These are phyloP conservation scores for Dendrocalamus latiflorus DNA, from an alignment of 202 grass and related monocot species.

Conservation along the genomic window DNA sequence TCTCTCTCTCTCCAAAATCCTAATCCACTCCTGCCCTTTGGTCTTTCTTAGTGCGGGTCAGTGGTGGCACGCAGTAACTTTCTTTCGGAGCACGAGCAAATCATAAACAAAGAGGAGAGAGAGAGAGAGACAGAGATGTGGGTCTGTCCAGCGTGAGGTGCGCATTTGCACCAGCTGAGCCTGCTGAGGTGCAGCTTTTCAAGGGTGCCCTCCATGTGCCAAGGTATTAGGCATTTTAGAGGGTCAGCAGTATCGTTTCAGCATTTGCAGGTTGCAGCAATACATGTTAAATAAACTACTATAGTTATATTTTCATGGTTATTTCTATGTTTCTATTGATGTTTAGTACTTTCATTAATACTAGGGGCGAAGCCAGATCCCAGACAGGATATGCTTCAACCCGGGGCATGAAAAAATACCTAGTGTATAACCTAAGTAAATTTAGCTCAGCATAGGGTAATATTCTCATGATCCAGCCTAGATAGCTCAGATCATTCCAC, in stretches of 20 bases:
- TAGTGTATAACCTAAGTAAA: too few relatives aligned
- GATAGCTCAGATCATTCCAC: too few relatives aligned
- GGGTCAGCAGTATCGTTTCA: neutral
- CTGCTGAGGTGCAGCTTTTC: neutral
- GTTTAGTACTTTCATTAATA: too few relatives aligned
- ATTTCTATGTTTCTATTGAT: too few relatives aligned
- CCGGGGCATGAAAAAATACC: too few relatives aligned
- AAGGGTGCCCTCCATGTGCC: constrained; percentile 26
- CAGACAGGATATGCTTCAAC: too few relatives aligned
- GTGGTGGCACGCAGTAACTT: constrained; percentile 32
- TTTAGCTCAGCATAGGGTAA: too few relatives aligned
- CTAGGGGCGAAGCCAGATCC: too few relatives aligned
- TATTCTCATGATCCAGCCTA: too few relatives aligned
- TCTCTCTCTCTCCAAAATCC: neutral
- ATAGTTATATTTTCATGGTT: too few relatives aligned
- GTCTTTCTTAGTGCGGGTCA: constrained; percentile 18
- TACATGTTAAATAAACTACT: neutral
- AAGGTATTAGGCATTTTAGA: neutral
- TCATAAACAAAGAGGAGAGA: neutral
- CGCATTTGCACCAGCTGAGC: neutral
- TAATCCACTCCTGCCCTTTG: constrained; percentile 6
- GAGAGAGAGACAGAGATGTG: neutral
- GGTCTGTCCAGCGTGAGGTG: neutral
- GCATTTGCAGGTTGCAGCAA: neutral
- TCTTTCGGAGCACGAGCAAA: neutral